Conservation (phyloP, 2,329 filamentous ascomycete genomes). For the Calcarisporium arbuscula region DNA sequence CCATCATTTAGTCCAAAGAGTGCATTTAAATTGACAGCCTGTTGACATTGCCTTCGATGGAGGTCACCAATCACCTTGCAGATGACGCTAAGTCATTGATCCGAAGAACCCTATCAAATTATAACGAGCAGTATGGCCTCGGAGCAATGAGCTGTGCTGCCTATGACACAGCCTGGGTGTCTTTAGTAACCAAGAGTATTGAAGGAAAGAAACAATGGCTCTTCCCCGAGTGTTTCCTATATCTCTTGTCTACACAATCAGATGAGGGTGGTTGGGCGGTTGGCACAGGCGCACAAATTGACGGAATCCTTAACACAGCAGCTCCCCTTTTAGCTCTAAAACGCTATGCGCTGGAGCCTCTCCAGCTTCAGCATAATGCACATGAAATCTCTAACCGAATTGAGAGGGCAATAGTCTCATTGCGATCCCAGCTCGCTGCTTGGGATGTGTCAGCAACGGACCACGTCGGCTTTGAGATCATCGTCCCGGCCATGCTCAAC, state of each 20-base stretch:
- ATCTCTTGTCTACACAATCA: constrained; percentile 8
- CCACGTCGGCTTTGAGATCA: constrained; percentile 14
- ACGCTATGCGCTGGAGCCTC: constrained; percentile 4
- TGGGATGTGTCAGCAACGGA: constrained; percentile 8
- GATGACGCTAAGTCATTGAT: constrained; percentile 5
- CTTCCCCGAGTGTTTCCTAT: constrained; percentile 12
- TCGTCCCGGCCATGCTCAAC: constrained; percentile 10
- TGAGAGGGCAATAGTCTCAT: constrained; percentile 4
- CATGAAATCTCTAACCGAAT: constrained; percentile 1
- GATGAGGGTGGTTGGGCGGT: constrained; percentile 5
- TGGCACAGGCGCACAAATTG: constrained; percentile 5
- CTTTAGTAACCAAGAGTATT: constrained; percentile 8
- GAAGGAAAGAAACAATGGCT: constrained; percentile 6
- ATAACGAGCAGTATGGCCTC: constrained; percentile 2
- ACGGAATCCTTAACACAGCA: constrained; percentile 13
- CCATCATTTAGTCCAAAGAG: no score
- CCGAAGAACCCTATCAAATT: constrained; percentile 1
- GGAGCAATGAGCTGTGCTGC: constrained; percentile 4
- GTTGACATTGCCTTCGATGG: no score
- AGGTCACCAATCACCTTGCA: background rate
- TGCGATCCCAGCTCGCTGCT: background rate
- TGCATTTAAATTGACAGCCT: no score
- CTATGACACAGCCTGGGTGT: constrained; percentile 14
- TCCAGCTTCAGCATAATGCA: constrained; percentile 2
- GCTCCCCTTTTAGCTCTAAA: constrained; percentile 10